Evolutionary conservation across 2,329 filamentous ascomycete species (phyloP).

Genomic region (Fusarium protoensiforme): DNA sequence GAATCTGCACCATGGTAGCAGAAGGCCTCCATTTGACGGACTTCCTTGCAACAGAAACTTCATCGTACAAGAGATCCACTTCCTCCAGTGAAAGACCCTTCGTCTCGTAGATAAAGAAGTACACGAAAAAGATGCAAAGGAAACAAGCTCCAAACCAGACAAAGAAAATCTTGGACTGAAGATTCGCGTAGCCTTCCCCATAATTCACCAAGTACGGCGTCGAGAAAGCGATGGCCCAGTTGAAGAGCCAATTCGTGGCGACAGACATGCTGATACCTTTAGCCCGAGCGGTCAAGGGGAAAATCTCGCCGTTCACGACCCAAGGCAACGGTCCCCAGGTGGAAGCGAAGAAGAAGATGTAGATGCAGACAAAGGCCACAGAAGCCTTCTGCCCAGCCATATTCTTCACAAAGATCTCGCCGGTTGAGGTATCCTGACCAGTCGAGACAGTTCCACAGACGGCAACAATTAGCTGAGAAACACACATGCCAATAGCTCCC

Average conservation of each 20-base stretch:
- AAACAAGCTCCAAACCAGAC: constrained; percentile 71
- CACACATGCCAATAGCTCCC: constrained; percentile 76
- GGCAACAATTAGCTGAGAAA: constrained; percentile 60
- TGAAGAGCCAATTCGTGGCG: constrained; percentile 79
- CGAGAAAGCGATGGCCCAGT: constrained; percentile 76
- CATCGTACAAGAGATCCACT: constrained; percentile 72
- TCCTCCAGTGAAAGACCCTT: constrained; percentile 80
- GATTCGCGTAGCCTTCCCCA: constrained; percentile 50
- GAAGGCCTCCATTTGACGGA: constrained; percentile 43
- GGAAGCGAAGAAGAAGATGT: constrained; percentile 80
- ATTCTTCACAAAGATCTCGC: constrained; percentile 53
- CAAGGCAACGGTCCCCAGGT: constrained; percentile 70
- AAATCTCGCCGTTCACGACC: constrained; percentile 66
- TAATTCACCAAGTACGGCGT: constrained; percentile 85
- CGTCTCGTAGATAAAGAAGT: constrained; percentile 74
- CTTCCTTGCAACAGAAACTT: constrained; percentile 54
- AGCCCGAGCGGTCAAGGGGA: constrained; percentile 72
- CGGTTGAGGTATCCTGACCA: constrained; percentile 44
- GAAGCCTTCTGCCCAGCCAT: constrained; percentile 62
- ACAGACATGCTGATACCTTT: constrained; percentile 74
- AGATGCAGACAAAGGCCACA: constrained; percentile 74
- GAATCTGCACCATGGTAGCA: neutral
- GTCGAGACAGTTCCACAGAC: constrained; percentile 65
- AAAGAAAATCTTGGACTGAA: constrained; percentile 67
- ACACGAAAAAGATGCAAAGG: constrained; percentile 65